Percentiles rank a stretch among this genome's conserved stretches.
phyloP scores from a whole-genome alignment of 2,329 filamentous ascomycete genomes.

The Pyrenochaeta sp. region DNA sequence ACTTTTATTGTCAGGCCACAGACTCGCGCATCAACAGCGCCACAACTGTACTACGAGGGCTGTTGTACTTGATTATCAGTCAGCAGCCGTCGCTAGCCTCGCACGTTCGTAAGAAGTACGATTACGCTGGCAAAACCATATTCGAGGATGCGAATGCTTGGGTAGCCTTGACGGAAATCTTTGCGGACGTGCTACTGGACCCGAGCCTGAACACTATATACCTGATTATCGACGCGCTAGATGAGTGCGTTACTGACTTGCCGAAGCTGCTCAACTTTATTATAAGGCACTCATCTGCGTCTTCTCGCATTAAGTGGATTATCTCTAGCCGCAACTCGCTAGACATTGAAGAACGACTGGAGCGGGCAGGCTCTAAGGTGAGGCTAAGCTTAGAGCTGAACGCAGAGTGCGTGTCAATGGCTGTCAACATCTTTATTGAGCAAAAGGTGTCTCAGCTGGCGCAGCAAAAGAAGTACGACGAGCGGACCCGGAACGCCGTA shows the following conservation, averaged over 20 bases:
- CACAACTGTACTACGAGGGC: constrained; percentile 52
- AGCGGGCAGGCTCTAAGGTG: constrained; percentile 19
- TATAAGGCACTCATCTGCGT: constrained; percentile 6
- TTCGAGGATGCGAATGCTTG: constrained; percentile 44
- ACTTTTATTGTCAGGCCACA: constrained; percentile 57
- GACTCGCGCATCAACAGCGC: constrained; percentile 57
- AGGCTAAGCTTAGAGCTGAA: constrained; percentile 50
- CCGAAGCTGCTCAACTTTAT: constrained; percentile 12
- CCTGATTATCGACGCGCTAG: constrained; percentile 17
- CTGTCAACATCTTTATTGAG: constrained; percentile 51
- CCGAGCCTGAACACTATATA: constrained; percentile 9
- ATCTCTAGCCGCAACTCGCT: constrained; percentile 24
- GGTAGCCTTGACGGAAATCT: constrained; percentile 34
- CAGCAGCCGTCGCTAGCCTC: constrained; percentile 43
- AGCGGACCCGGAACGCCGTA: constrained; percentile 38
- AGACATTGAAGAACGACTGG: constrained; percentile 47
- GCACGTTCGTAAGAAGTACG: constrained; percentile 35
- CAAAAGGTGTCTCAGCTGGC: constrained; percentile 45
- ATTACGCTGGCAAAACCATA: constrained; percentile 11
- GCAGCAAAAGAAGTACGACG: constrained; percentile 43
- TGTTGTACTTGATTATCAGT: constrained; percentile 52
- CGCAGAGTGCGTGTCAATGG: constrained; percentile 36
- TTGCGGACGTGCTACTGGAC: constrained; percentile 53
- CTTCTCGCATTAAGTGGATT: constrained; percentile 21
- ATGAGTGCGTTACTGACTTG: constrained; percentile 11